Conservation (phyloP, 2,329 filamentous ascomycete species). For the Pyricularia pennisetigena region DNA sequence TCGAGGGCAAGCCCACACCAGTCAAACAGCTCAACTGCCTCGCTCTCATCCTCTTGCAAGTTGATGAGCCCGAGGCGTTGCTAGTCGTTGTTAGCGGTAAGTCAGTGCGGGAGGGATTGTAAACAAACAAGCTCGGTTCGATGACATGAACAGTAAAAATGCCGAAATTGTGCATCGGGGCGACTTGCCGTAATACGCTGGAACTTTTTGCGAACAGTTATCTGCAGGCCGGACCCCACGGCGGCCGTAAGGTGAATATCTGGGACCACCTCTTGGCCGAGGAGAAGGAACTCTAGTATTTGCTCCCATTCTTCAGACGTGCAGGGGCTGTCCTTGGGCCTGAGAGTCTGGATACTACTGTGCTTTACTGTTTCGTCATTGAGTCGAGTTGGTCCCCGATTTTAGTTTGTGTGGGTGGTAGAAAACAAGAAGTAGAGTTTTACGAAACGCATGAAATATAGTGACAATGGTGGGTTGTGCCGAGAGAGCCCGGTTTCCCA, state of each 20-base stretch:
- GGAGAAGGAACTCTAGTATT: conserved; percentile 47
- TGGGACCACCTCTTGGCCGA: conserved; percentile 34
- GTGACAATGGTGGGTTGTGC: not conserved
- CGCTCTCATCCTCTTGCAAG: conserved; percentile 42
- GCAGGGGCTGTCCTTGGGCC: conserved; percentile 42
- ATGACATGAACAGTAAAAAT: not conserved
- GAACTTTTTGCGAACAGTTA: conserved; percentile 56
- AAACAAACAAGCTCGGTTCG: conserved; percentile 2
- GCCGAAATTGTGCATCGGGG: not conserved
- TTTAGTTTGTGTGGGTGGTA: not conserved
- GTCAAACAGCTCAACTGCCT: conserved; percentile 49
- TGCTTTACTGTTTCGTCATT: conserved; percentile 39
- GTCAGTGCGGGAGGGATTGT: conserved; percentile 3
- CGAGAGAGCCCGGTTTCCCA: not conserved
- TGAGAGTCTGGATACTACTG: conserved; percentile 40
- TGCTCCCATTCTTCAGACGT: conserved; percentile 56
- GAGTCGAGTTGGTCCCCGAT: conserved; percentile 3
- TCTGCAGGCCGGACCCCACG: conserved; percentile 34
- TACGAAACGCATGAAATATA: conserved; percentile 2
- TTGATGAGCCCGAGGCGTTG: conserved; percentile 60
- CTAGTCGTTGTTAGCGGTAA: conserved; percentile 25
- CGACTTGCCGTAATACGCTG: conserved; percentile 56
- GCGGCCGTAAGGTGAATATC: conserved; percentile 52
- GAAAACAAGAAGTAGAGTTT: not conserved
- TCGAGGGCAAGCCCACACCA: conserved; percentile 56